A percentile compares a stretch with the other conserved stretches of the same genome.
phyloP scores from a whole-genome alignment of 1,284 basidiomycete genomes.

The Xerocomus nothofagi region DNA sequence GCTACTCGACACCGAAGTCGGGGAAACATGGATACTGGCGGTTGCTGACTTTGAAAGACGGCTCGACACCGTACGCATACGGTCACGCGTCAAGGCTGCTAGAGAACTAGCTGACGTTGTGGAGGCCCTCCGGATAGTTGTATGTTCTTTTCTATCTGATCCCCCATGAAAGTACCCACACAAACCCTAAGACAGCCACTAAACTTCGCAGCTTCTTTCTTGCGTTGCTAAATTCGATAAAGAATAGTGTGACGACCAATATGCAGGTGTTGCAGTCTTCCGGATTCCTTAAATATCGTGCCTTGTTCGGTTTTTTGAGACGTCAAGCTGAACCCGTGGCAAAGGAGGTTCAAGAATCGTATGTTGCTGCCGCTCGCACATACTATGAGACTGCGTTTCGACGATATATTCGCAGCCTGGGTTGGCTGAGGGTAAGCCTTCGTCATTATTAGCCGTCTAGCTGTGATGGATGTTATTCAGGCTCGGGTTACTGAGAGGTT shows the following conservation, averaged over 20 bases:
- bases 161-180: slow-evolving; percentile 1
- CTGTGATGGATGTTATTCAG: slow-evolving; percentile 37
- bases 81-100: slow-evolving; percentile 81
- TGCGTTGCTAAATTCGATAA: slow-evolving; percentile 79
- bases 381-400: slow-evolving; percentile 98
- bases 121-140: slow-evolving; percentile 85
- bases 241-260: slow-evolving; percentile 85
- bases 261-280: slow-evolving; percentile 92
- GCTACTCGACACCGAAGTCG: slow-evolving; percentile 82
- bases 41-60: slow-evolving; percentile 80
- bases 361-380: slow-evolving; percentile 79
- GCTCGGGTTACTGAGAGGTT: slow-evolving; percentile 61
- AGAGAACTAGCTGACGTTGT: slow-evolving; percentile 79
- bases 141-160: slow-evolving; percentile 38
- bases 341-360: slow-evolving; percentile 87
- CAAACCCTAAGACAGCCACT: slow-evolving; percentile 67
- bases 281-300: slow-evolving; percentile 80
- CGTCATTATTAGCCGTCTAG: not conserved
- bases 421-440: slow-evolving; percentile 65
- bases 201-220: slow-evolving; percentile 91
- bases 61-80: slow-evolving; percentile 65
- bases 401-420: slow-evolving; percentile 82
- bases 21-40: slow-evolving; percentile 80
- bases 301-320: slow-evolving; percentile 85
- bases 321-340: slow-evolving; percentile 83